phyloP scores from a whole-genome alignment of 2,329 filamentous ascomycete genomes.

The Colletotrichum plurivorum region DNA sequence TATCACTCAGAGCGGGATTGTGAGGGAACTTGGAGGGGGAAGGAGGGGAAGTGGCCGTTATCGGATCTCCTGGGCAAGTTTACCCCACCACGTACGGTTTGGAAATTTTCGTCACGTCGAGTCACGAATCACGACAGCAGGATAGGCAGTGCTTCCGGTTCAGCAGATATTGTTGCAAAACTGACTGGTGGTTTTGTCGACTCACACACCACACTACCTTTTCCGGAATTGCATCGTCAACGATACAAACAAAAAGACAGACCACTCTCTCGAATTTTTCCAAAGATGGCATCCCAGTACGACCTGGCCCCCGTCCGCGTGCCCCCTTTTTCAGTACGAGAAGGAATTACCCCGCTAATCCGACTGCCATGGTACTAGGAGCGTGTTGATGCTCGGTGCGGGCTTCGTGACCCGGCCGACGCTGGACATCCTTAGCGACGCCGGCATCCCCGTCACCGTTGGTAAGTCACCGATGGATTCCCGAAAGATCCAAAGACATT shows the following conservation, averaged over 20 bases:
- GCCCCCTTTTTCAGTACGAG: not conserved
- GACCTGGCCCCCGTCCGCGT: not conserved
- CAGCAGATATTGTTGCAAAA: not conserved
- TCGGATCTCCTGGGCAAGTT: slow-evolving; percentile 25
- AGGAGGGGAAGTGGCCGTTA: slow-evolving; percentile 31
- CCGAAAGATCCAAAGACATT: too few species aligned
- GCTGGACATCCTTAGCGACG: slow-evolving; percentile 72
- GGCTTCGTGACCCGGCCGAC: slow-evolving; percentile 75
- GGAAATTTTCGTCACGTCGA: slow-evolving; percentile 30
- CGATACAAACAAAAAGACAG: slow-evolving; percentile 9
- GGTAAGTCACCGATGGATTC: slow-evolving; percentile 59
- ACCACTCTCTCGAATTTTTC: not conserved
- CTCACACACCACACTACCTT: slow-evolving; percentile 4
- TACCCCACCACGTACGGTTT: slow-evolving; percentile 33
- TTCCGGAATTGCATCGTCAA: slow-evolving; percentile 10
- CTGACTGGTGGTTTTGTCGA: not conserved
- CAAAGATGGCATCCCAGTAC: slow-evolving; percentile 37
- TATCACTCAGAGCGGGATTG: not conserved
- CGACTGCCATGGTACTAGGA: slow-evolving; percentile 7
- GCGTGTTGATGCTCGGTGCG: slow-evolving; percentile 62
- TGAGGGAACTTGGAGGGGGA: not conserved
- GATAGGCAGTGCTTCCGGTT: slow-evolving; percentile 3
- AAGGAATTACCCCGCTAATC: slow-evolving; percentile 15
- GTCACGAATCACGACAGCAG: slow-evolving; percentile 31
- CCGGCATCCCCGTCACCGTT: slow-evolving; percentile 76